Percentiles rank a stretch among this genome's conserved stretches.
Evolutionary conservation across 306 rosid genomes (phyloP).

Genomic region (Vicia sativa): DNA sequence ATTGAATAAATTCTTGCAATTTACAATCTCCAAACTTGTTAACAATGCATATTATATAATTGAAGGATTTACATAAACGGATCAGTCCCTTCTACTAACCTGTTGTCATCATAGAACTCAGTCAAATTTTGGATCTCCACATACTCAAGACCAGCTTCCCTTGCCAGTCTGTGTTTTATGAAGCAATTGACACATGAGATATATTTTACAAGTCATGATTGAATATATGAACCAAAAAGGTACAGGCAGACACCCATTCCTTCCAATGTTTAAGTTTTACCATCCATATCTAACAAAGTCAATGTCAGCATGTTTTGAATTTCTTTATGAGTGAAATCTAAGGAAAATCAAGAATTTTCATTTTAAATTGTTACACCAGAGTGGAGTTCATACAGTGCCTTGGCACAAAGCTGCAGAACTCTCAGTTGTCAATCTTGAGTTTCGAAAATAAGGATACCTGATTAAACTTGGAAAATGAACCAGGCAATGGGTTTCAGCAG

Average conservation of each 20-base stretch:
- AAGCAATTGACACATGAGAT: conserved; percentile 25
- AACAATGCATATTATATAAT: conserved; percentile 17
- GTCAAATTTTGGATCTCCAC: conserved; percentile 94
- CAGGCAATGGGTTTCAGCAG: conserved; percentile 87
- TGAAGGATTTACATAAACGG: conserved; percentile 31
- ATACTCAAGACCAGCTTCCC: conserved; percentile 98
- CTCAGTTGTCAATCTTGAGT: conserved; percentile 25
- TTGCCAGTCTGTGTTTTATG: conserved; percentile 72
- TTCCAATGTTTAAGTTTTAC: conserved; percentile 7
- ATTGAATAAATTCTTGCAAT: conserved; percentile 34
- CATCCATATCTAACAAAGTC: conserved; percentile 8
- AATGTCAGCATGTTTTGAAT: conserved; percentile 18
- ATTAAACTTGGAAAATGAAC: conserved; percentile 97
- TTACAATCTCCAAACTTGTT: conserved; percentile 23
- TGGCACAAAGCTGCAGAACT: conserved; percentile 37
- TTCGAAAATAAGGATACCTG: conserved; percentile 60
- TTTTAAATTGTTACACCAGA: conserved; percentile 14
- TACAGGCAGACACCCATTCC: conserved; percentile 11
- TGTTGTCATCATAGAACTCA: conserved; percentile 91
- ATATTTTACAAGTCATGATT: conserved; percentile 22
- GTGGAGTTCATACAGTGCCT: conserved; percentile 8
- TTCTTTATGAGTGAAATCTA: conserved; percentile 19
- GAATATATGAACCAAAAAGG: conserved; percentile 18
- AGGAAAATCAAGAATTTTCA: conserved; percentile 21
- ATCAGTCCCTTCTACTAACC: conserved; percentile 50